Base-by-base conservation (phyloP, 2,329 filamentous ascomycete genomes). In the Aspergillus oerlinghausenensis region DNA sequence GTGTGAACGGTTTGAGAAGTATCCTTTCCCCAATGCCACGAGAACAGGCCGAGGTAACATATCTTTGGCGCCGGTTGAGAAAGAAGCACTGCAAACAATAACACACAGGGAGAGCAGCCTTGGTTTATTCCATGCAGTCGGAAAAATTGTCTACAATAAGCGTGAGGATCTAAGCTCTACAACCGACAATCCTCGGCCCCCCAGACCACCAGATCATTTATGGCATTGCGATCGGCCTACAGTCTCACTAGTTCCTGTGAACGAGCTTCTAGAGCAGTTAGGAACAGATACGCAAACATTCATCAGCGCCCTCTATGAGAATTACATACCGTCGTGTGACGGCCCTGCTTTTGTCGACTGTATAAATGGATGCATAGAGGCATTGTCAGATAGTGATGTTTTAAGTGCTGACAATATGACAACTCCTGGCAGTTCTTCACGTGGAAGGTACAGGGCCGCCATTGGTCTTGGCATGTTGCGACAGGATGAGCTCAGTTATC, bases 101-200 rank as follows among this genome's bases (percentile, higher is more conserved):
- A 91, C 89, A 0, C 90, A 92, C 67, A 84, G 94, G 55, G 94
- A 97, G 75, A 88, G 89, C 17, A 96, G 88, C 60, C 79, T 99
- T 2, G 94, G 93, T 1, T 91, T 99, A 51, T 99, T 99, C 68
- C 94, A 99, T 71, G 92, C 94, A 0, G 89, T 97, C 11, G 94
- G 93, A 3, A 97, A 94, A 70, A 90, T 99, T 2, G 87, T 97
- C 0, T 96, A 97, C 77, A 99, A 99, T 77, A 99, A 97, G 71
- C 84, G 94, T 49, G 82, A 88, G 23, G 85, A 88, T 55, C 28
- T 70, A 59, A 49, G 72, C 74, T 63, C 69, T 43, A 56, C 68
- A 42, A 58, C 69, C 48, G 57, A 70, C 8, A 69, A 69, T 8
- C 69, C 73, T 2, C 73, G 74, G 19, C 77, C 77, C 3, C 85